These are phyloP conservation scores for Cupressus sempervirens DNA, from an alignment of 75 land plant species.

Conservation along the genomic window DNA sequence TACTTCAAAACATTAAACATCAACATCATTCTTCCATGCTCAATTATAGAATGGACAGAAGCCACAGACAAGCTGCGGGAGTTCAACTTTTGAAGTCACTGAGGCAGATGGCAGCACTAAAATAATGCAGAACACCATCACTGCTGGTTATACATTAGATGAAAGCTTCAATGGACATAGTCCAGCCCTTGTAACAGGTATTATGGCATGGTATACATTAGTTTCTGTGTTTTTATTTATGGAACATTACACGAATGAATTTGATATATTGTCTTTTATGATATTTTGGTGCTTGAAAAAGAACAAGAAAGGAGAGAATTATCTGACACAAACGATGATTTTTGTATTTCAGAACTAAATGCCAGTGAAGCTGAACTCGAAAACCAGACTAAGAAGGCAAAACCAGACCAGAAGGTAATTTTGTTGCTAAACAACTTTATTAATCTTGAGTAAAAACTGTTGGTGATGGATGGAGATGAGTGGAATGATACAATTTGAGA, in stretches of 20 bases:
- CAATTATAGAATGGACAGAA: not conserved
- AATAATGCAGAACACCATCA: not conserved
- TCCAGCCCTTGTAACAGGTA: not conserved
- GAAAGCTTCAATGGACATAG: not conserved
- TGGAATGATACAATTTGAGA: too few species aligned
- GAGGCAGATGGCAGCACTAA: not conserved
- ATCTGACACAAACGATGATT: not conserved
- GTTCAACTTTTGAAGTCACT: not conserved
- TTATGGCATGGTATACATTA: not conserved
- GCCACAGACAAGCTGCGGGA: not conserved
- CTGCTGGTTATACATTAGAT: not conserved
- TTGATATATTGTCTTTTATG: not conserved
- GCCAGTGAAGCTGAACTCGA: not conserved
- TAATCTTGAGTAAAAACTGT: not conserved
- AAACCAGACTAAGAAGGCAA: not conserved
- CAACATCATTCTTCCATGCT: slow-evolving; percentile 4
- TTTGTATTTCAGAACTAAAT: not conserved
- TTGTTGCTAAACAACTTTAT: not conserved
- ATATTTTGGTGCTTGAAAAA: not conserved
- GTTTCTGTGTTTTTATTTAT: not conserved
- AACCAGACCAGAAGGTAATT: not conserved
- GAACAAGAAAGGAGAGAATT: not conserved
- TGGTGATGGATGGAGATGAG: too few species aligned
- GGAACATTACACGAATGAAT: not conserved
- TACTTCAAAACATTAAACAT: not conserved